Base-by-base conservation (phyloP, 164 flowering plant species). In the Umbilicus rupestris region DNA sequence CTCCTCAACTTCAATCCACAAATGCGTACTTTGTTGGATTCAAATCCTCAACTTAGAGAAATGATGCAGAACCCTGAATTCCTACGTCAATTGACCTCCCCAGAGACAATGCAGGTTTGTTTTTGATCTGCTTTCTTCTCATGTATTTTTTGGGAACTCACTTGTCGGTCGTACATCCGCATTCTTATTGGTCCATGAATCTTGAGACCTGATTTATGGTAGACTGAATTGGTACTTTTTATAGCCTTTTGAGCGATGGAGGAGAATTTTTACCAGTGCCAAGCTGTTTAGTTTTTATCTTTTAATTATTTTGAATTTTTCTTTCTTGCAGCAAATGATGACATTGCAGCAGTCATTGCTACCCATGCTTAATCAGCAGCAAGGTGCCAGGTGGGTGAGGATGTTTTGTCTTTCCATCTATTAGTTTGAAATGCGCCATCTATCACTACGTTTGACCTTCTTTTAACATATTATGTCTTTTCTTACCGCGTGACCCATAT, bases 21-120 rank as follows among this genome's bases (percentile, higher is more conserved):
- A 44, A 63, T 77, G 30, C 80, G 75, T 6, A 55, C 76, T 71
- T 68, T 79, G 76, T 66, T 75, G 62, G 82, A 86, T 28, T 70
- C 75, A 44, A 81, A 81, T 69, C 75, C 91, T 68, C 85, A 82
- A 49, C 67, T 85, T 22, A 78, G 86, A 73, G 87, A 85, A 67
- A 78, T 85, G 92, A 79, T 87, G 86, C 89, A 85, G 65, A 87
- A 87, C 64, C 89, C 89, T 1, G 92, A 87, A 58, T 69, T 85
- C 70, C 75, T 85, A 73, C 86, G 87, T 28, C 84, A 83, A 71
- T 60, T 87, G 65, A 77, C 92, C 44, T 81, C 87, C 17, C 87
- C 92, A 31, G 86, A 83, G 73, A 83, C 74, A 16, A 77, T 87
- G 84, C 82, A 78, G 80, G 84, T 75, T 63, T 1, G 22, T 39